A percentile compares a stretch with the other conserved stretches of the same genome.
These are phyloP conservation scores for Neofusicoccum kwambonambiense DNA, from an alignment of 2,329 filamentous ascomycete species.

Conservation along the genomic window DNA sequence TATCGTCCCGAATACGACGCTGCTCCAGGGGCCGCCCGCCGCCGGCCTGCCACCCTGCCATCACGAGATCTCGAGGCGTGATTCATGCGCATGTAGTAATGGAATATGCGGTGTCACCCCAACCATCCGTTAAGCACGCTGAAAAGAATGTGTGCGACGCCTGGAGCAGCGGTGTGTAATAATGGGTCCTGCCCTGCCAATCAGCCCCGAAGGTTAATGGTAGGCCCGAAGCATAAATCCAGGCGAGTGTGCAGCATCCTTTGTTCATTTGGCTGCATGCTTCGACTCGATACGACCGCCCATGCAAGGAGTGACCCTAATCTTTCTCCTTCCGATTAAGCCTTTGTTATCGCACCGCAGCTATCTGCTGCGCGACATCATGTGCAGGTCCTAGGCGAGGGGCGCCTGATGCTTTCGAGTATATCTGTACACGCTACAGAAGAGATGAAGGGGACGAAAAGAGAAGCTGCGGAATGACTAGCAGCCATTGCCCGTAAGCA, in stretches of 20 bases:
- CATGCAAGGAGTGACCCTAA: slow-evolving; percentile 6
- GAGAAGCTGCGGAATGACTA: neutral
- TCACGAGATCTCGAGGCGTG: slow-evolving; percentile 11
- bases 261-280: neutral
- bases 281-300: neutral
- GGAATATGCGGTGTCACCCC: slow-evolving; percentile 11
- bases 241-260: slow-evolving; percentile 4
- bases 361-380: slow-evolving; percentile 6
- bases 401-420: neutral
- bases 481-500: neutral
- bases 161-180: neutral
- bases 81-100: slow-evolving; percentile 13
- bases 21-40: neutral
- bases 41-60: neutral
- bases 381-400: slow-evolving; percentile 8
- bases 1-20: slow-evolving; percentile 13
- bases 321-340: neutral
- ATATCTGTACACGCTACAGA: neutral
- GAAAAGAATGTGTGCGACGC: slow-evolving; percentile 5
- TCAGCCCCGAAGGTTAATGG: slow-evolving; percentile 1
- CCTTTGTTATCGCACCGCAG: neutral
- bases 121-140: slow-evolving; percentile 6
- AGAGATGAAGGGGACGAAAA: neutral
- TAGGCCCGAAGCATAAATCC: slow-evolving; percentile 13
- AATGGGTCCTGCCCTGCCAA: neutral